Evolutionary conservation across 83 land plant genomes (phyloP).

Genomic region (Diphasiastrum complanatum): DNA sequence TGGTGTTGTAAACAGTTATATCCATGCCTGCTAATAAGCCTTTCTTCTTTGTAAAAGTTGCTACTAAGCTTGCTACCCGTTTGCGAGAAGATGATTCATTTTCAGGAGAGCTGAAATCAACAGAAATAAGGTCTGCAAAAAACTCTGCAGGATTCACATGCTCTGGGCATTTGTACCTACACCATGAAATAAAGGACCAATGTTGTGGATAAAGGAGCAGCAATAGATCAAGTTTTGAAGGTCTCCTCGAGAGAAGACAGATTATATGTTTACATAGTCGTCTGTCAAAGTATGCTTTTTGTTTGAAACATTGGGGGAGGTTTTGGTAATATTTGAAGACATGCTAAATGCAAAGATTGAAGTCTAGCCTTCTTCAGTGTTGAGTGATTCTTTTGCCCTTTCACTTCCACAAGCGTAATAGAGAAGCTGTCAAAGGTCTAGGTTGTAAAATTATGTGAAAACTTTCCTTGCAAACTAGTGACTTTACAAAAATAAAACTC

Average conservation of each 20-base stretch:
- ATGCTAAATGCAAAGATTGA: too few species aligned
- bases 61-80: slow-evolving; percentile 56
- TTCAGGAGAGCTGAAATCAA: slow-evolving; percentile 89
- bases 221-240: too few species aligned
- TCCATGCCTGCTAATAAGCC: slow-evolving; percentile 24
- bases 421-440: too few species aligned
- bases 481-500: not conserved
- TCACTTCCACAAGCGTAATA: too few species aligned
- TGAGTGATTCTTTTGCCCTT: too few species aligned
- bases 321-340: too few species aligned
- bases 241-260: too few species aligned
- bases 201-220: too few species aligned
- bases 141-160: slow-evolving; percentile 97
- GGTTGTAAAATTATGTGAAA: not conserved
- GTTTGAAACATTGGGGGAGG: too few species aligned
- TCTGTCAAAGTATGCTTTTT: too few species aligned
- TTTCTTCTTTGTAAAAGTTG: slow-evolving; percentile 44
- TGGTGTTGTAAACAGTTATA: not conserved
- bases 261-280: too few species aligned
- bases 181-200: slow-evolving; percentile 6
- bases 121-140: slow-evolving; percentile 92
- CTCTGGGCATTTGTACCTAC: slow-evolving; percentile 76
- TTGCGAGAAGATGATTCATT: slow-evolving; percentile 56
- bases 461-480: not conserved
- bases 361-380: too few species aligned